Conservation (phyloP, 2,329 filamentous ascomycete genomes). For the Exserohilum turcica region DNA sequence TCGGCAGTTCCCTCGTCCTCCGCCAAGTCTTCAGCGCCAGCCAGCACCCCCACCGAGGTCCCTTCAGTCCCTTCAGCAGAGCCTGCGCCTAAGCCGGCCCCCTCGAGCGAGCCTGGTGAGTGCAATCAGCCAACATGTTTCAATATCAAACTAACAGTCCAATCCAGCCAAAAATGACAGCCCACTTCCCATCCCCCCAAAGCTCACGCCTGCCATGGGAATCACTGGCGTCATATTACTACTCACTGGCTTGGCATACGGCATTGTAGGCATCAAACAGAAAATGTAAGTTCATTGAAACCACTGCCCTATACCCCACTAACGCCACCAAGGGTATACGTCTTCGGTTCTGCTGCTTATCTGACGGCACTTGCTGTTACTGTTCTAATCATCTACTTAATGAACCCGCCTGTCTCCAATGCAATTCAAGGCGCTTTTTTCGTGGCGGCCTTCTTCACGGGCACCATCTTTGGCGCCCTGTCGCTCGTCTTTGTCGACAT, state of each 20-base stretch:
- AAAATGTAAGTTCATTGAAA: constrained; percentile 55
- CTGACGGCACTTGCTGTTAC: constrained; percentile 74
- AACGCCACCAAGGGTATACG: constrained; percentile 40
- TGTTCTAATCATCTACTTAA: constrained; percentile 86
- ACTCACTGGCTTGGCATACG: constrained; percentile 70
- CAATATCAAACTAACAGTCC: not conserved
- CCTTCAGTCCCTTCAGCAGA: constrained; percentile 25
- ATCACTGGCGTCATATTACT: constrained; percentile 80
- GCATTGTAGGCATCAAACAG: constrained; percentile 82
- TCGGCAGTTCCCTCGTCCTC: constrained; percentile 19
- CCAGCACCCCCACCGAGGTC: constrained; percentile 22
- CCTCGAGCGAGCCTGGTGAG: constrained; percentile 30
- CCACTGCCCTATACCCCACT: constrained; percentile 13
- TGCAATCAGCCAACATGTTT: not conserved
- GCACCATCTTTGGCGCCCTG: constrained; percentile 72
- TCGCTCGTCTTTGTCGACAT: constrained; percentile 82
- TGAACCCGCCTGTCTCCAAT: constrained; percentile 75
- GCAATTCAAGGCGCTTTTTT: constrained; percentile 86
- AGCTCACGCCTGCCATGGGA: constrained; percentile 79
- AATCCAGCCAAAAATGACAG: constrained; percentile 18
- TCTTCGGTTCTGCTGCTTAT: constrained; percentile 77
- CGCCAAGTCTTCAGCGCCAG: constrained; percentile 16
- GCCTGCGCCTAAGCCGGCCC: constrained; percentile 19
- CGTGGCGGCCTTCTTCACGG: constrained; percentile 75
- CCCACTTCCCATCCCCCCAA: constrained; percentile 71